Base-by-base conservation (phyloP, 495 filamentous ascomycete species). In the Aspergillus conjunctus region DNA sequence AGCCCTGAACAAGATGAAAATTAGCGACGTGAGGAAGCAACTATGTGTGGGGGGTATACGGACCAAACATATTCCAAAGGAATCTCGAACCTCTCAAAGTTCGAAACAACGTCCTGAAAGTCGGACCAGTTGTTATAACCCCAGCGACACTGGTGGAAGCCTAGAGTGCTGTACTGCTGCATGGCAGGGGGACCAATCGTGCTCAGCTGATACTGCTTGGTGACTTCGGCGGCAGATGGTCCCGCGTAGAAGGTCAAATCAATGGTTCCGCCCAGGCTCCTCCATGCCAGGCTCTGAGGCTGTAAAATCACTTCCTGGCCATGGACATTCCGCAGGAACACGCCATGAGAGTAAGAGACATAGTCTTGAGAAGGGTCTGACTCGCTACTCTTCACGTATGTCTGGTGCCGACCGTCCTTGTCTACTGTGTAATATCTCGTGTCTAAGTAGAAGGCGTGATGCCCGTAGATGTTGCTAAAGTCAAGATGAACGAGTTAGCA, bases 221-320 rank as follows among this genome's bases (percentile, higher is more conserved):
- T 85, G 8, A 87, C 83, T 30, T 83, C 83, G 21, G 67, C 72
- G 52, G 80, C 80, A 0, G 77, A 79, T 7, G 85, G 85, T 0
- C 86, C 86, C 37, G 84, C 74, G 61, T 83, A 87, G 73, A 88
- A 82, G 56, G 85, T 87, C 57, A 88, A 67, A 59, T 88, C 85
- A 46, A 88, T 80, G 63, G 76, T 83, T 18, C 86, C 86, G 56
- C 86, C 86, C 4, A 88, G 68, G 1, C 85, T 79, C 41, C 91
- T 84, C 91, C 91, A 95, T 5, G 88, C 91, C 63, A 95, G 81
- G 53, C 85, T 87, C 4, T 84, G 70, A 1, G 86, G 78, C 31
- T 78, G 76, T 58, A 92, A 72, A 17, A 92, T 72, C 1, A 92
- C 79, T 63, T 95, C 91, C 61, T 92, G 89, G 7, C 85, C 87